phyloP scores from a whole-genome alignment of 2,329 filamentous ascomycete genomes.

The Fusarium hainanense region DNA sequence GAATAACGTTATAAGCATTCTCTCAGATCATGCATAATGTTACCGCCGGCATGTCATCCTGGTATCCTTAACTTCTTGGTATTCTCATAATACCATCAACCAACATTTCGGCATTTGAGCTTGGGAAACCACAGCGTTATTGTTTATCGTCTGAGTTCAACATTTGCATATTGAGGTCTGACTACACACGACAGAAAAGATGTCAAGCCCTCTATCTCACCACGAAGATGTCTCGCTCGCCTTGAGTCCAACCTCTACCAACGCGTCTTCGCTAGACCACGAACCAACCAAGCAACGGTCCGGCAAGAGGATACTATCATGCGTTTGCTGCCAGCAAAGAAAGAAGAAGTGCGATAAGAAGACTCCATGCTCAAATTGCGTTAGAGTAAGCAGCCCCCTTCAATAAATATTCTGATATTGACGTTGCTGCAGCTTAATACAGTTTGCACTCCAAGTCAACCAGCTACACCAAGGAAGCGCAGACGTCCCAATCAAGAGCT shows the following conservation, averaged over 20 bases:
- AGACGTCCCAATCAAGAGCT: slow-evolving; percentile 47
- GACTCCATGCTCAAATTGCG: slow-evolving; percentile 48
- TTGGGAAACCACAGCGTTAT: neutral
- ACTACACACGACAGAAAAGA: slow-evolving; percentile 1
- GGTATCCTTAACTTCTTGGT: neutral
- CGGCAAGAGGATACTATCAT: slow-evolving; percentile 40
- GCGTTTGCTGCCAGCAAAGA: slow-evolving; percentile 48
- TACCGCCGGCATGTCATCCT: neutral
- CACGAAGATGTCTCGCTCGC: slow-evolving; percentile 6
- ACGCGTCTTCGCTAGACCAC: slow-evolving; percentile 15
- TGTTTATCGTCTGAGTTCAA: neutral
- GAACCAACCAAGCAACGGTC: slow-evolving; percentile 27
- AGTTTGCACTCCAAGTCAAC: slow-evolving; percentile 44
- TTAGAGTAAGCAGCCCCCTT: slow-evolving; percentile 32
- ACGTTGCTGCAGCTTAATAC: slow-evolving; percentile 37
- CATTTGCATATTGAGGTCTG: neutral
- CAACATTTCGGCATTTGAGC: neutral
- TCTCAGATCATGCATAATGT: neutral
- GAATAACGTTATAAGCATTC: slow-evolving; percentile 2
- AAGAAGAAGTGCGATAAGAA: slow-evolving; percentile 51
- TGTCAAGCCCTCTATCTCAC: slow-evolving; percentile 23
- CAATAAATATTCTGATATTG: neutral
- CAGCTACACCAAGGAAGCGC: slow-evolving; percentile 47
- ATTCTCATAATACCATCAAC: neutral
- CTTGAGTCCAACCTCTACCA: slow-evolving; percentile 14